Evolutionary conservation across 805 yeast genomes (phyloP).

Genomic region (Kurtzmaniella fragi): DNA sequence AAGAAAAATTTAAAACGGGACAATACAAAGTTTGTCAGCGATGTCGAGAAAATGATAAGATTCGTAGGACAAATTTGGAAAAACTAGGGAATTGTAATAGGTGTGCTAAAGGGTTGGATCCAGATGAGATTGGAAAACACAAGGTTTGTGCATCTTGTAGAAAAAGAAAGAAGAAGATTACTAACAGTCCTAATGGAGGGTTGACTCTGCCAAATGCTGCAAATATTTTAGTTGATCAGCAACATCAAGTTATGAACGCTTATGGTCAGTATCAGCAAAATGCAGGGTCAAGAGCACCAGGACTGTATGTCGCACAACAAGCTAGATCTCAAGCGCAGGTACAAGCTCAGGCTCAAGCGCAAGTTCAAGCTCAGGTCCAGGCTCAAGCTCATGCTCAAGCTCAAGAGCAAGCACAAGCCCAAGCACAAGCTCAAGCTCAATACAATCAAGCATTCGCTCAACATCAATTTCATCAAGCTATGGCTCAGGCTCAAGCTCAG

Average conservation of each 20-base stretch:
- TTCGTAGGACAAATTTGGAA: constrained; percentile 52
- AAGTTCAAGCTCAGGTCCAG: constrained; percentile 6
- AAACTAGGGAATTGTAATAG: constrained; percentile 58
- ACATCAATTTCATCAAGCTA: constrained; percentile 4
- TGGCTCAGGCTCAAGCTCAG: constrained; percentile 2
- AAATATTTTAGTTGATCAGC: not conserved
- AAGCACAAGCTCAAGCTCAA: constrained; percentile 2
- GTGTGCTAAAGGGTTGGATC: constrained; percentile 48
- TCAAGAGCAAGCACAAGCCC: constrained; percentile 1
- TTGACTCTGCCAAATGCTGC: not conserved
- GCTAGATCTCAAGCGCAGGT: constrained; percentile 9
- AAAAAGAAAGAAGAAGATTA: constrained; percentile 43
- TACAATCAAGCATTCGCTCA: constrained; percentile 5
- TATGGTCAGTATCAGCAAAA: too few relatives aligned
- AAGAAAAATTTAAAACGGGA: constrained; percentile 16
- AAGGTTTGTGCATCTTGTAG: constrained; percentile 57
- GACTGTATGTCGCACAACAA: not conserved
- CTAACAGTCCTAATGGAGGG: constrained; percentile 1
- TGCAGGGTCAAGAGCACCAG: too few relatives aligned
- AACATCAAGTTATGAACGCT: not conserved
- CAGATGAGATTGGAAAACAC: constrained; percentile 44
- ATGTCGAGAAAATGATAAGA: constrained; percentile 58
- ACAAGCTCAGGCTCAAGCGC: constrained; percentile 8
- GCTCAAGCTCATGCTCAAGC: not conserved
- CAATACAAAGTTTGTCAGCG: constrained; percentile 60